Evolutionary conservation across 2,329 filamentous ascomycete species (phyloP), one percentile per base, ranked within the genome.

Genomic region (Aspergillus pseudoglaucus): DNA sequence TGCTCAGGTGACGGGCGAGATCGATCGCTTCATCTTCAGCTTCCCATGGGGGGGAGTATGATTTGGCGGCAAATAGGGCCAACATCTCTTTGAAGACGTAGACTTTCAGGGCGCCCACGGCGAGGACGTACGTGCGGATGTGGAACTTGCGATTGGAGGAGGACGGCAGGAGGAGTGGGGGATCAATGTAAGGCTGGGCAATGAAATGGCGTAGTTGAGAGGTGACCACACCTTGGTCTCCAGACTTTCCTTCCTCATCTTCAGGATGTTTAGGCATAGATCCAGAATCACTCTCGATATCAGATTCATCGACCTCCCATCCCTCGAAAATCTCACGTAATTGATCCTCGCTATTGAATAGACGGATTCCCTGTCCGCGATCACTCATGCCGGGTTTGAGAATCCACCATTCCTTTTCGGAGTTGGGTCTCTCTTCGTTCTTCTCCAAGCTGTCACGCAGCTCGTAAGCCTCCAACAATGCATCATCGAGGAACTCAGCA

Each of bases 301-400:
- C 83, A 1, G 82, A 79, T 4, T 74, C 66, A 3, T 82, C 81
- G 14, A 75, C 82, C 64, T 96, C 91, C 90, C 93, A 98, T 48
- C 81, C 84, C 57, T 96, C 89, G 62, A 97, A 98, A 46, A 98
- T 93, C 12, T 65, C 77, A 51, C 86, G 85, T n/a, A 98, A 73
- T 62, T 95, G 84, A 47, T 85, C 83, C 74, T 93, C 87, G 2
- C 83, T 88, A 59, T 82, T 87, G 67, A 98, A 98, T 0, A 98
- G 74, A 35, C 88, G 75, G 49, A 98, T 96, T 1, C 93, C 93
- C 65, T 96, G 90, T 0, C 91, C 93, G 20, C 91, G 81, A 64
- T 98, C 93, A 66, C 89, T 95, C 93, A 98, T 97, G 7, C 91
- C 87, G 0, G 93, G 91, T 70, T 98, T 98, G 50, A 98, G 69